Percentiles rank a stretch among this genome's conserved stretches.
phyloP scores from a whole-genome alignment of 179 eudicot genomes.

The Drosera spatulata region DNA sequence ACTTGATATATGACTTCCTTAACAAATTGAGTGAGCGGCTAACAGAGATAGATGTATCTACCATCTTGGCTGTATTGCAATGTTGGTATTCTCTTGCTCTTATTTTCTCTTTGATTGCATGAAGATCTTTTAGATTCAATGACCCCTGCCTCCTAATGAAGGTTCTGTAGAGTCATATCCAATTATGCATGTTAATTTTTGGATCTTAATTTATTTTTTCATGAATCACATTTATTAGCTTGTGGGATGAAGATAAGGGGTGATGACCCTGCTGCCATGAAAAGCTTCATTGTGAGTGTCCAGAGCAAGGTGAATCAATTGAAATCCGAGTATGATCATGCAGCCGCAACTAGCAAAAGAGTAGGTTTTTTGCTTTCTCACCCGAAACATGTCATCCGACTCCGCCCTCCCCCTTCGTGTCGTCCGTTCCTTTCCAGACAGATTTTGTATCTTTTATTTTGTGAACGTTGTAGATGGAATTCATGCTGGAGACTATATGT shows the following conservation, averaged over 20 bases:
- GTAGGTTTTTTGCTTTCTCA: conserved; percentile 24
- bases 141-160: too few species aligned
- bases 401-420: neutral
- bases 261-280: conserved; percentile 88
- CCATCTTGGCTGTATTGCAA: conserved; percentile 62
- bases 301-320: conserved; percentile 66
- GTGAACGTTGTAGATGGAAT: conserved; percentile 61
- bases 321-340: conserved; percentile 37
- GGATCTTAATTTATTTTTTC: too few species aligned
- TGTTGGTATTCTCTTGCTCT: conserved; percentile 30
- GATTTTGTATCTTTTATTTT: conserved; percentile 3
- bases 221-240: conserved; percentile 22
- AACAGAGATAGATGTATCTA: conserved; percentile 80
- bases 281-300: conserved; percentile 59
- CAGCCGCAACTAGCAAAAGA: conserved; percentile 45
- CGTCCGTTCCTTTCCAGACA: conserved; percentile 2
- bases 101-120: neutral
- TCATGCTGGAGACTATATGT: conserved; percentile 85
- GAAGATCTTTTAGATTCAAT: too few species aligned
- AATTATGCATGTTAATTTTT: too few species aligned
- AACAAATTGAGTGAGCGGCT: conserved; percentile 63
- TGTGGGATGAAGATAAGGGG: conserved; percentile 91
- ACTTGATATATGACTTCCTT: conserved; percentile 80
- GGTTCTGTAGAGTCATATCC: too few species aligned
- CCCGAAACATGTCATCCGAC: neutral